Evolutionary conservation across 768 basidiomycete genomes (phyloP).

Genomic region (Rhodosporidiobolus sp.): DNA sequence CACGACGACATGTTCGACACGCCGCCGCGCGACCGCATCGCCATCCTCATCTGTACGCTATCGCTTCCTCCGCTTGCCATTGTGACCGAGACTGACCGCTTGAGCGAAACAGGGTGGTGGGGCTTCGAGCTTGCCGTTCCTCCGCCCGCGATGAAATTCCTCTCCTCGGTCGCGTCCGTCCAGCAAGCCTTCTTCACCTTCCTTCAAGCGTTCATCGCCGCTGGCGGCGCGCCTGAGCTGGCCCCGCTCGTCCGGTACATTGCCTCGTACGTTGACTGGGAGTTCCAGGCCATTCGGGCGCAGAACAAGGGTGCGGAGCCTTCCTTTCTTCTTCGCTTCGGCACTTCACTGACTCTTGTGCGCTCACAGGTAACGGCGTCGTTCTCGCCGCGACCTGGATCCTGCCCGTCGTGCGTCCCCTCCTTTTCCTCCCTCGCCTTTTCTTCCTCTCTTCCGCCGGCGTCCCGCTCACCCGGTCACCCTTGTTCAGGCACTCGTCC

Average conservation of each 20-base stretch:
- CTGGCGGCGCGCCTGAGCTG: constrained; percentile 74
- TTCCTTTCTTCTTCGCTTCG: not conserved
- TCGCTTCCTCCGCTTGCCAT: not conserved
- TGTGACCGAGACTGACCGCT: not conserved
- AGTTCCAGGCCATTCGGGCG: constrained; percentile 63
- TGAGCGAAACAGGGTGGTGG: constrained; percentile 71
- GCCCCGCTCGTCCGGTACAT: constrained; percentile 69
- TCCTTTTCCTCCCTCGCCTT: not conserved
- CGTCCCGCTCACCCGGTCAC: not conserved
- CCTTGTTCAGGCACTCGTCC: constrained; percentile 25
- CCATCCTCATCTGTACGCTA: constrained; percentile 37
- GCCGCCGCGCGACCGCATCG: constrained; percentile 34
- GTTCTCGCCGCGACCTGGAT: constrained; percentile 85
- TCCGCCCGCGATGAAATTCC: constrained; percentile 62
- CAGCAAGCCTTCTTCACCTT: constrained; percentile 66
- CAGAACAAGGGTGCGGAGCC: constrained; percentile 47
- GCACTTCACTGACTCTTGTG: not conserved
- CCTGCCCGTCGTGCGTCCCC: constrained; percentile 9
- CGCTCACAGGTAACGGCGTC: constrained; percentile 62
- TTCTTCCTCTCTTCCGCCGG: not conserved
- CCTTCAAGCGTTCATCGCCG: constrained; percentile 67
- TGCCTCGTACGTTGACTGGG: constrained; percentile 70
- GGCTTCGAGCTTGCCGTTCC: constrained; percentile 76
- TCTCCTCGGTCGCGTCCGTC: constrained; percentile 63
- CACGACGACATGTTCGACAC: not conserved